These are phyloP conservation scores for Hypoxylon sp. DNA, from an alignment of 2,329 filamentous ascomycete genomes.

Conservation along the genomic window DNA sequence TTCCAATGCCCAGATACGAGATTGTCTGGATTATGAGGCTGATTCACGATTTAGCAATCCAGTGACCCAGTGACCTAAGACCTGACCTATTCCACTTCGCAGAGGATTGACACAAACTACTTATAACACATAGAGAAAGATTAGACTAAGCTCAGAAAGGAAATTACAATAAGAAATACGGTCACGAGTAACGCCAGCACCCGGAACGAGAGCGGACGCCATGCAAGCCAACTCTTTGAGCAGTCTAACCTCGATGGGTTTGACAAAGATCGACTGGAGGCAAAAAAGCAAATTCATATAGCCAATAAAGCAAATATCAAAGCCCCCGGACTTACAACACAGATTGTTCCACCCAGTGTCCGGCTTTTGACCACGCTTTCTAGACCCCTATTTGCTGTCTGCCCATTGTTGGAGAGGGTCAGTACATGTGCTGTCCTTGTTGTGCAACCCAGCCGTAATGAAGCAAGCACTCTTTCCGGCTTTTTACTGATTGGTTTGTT, in stretches of 20 bases:
- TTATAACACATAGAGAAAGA: conserved; percentile 24
- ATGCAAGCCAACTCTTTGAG: background rate
- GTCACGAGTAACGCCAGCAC: conserved; percentile 14
- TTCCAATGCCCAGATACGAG: background rate
- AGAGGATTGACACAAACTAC: background rate
- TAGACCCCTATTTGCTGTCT: too few relatives aligned
- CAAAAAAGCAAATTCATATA: background rate
- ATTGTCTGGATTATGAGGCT: background rate
- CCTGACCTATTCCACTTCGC: background rate
- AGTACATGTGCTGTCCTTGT: background rate
- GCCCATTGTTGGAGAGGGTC: background rate
- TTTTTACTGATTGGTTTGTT: background rate
- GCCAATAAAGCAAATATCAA: background rate
- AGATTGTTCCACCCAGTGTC: background rate
- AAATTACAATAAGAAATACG: conserved; percentile 1
- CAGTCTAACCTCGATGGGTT: background rate
- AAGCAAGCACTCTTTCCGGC: background rate
- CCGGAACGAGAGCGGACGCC: background rate
- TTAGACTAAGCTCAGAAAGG: background rate
- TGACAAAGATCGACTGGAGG: conserved; percentile 8
- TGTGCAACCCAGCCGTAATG: background rate
- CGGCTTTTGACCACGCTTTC: background rate
- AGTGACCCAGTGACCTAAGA: background rate
- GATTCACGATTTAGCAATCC: background rate
- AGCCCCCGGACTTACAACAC: background rate